Percentiles rank a stretch among this genome's conserved stretches.
These are phyloP conservation scores for Beauveria sp. DNA, from an alignment of 2,329 filamentous ascomycete species.

Conservation along the genomic window DNA sequence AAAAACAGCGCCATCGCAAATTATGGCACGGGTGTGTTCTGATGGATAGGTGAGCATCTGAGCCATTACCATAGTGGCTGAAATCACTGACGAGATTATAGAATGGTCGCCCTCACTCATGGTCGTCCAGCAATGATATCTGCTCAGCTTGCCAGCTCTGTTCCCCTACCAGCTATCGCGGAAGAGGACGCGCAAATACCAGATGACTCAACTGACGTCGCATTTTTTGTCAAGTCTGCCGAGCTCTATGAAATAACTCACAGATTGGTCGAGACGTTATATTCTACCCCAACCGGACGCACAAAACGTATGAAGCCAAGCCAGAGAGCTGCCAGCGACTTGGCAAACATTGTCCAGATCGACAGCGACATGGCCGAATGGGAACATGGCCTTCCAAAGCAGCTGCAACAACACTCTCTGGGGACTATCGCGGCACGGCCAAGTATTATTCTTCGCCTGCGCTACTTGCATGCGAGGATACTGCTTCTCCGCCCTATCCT, in stretches of 20 bases:
- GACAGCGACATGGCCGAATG: slow-evolving; percentile 25
- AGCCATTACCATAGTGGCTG: accelerated
- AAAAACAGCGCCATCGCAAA: slow-evolving; percentile 21
- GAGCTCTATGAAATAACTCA: slow-evolving; percentile 31
- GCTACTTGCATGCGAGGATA: slow-evolving; percentile 29
- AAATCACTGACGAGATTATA: slow-evolving; percentile 11
- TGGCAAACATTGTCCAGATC: slow-evolving; percentile 24
- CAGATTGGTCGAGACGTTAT: slow-evolving; percentile 22
- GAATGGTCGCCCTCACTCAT: slow-evolving; percentile 29
- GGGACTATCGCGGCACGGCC: background rate
- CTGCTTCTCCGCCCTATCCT: slow-evolving; percentile 26
- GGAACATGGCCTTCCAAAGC: slow-evolving; percentile 22
- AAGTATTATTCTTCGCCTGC: slow-evolving; percentile 22
- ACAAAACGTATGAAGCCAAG: slow-evolving; percentile 4
- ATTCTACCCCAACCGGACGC: slow-evolving; percentile 15
- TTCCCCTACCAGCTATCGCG: slow-evolving; percentile 19
- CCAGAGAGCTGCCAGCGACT: slow-evolving; percentile 15
- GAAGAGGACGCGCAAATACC: background rate
- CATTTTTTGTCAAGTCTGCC: slow-evolving; percentile 28
- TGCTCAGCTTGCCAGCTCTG: slow-evolving; percentile 17
- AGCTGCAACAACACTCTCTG: background rate
- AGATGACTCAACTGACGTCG: slow-evolving; percentile 12
- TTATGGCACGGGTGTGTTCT: slow-evolving; percentile 31
- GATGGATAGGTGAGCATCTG: slow-evolving; percentile 28
- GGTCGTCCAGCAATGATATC: slow-evolving; percentile 30